Conservation (phyloP, 192 early-diverging fungal species). For the Umbelopsis sp. region DNA sequence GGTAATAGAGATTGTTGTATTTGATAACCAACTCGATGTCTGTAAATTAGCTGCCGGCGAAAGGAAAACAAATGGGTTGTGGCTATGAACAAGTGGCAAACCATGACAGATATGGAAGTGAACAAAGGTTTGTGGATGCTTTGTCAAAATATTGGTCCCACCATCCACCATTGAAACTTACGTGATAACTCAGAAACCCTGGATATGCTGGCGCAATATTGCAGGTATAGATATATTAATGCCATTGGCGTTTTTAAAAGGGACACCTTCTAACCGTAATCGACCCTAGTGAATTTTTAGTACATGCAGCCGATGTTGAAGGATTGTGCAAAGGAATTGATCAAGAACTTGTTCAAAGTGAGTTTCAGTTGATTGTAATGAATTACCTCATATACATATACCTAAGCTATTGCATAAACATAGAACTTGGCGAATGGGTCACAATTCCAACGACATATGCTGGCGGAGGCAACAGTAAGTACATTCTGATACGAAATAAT, state of each 20-base stretch:
- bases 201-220: slow-evolving; percentile 55
- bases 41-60: slow-evolving; percentile 68
- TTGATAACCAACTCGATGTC: background rate
- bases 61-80: slow-evolving; percentile 80
- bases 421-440: slow-evolving; percentile 79
- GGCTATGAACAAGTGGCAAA: slow-evolving; percentile 99
- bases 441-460: slow-evolving; percentile 94
- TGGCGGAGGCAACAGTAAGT: slow-evolving; percentile 77
- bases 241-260: no score
- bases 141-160: slow-evolving; percentile 15
- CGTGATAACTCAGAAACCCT: slow-evolving; percentile 45
- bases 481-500: background rate
- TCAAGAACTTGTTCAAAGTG: slow-evolving; percentile 75
- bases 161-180: no score
- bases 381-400: background rate
- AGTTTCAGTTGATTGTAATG: background rate
- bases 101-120: slow-evolving; percentile 85
- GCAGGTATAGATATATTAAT: slow-evolving; percentile 52
- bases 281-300: slow-evolving; percentile 79
- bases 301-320: slow-evolving; percentile 98
- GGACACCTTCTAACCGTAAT: background rate
- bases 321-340: slow-evolving; percentile 96
- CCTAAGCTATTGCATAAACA: background rate
- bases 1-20: background rate
- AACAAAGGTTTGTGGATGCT: slow-evolving; percentile 54